These are phyloP conservation scores for Coprinopsis strossmayeri DNA, from an alignment of 768 basidiomycete genomes.

Conservation along the genomic window DNA sequence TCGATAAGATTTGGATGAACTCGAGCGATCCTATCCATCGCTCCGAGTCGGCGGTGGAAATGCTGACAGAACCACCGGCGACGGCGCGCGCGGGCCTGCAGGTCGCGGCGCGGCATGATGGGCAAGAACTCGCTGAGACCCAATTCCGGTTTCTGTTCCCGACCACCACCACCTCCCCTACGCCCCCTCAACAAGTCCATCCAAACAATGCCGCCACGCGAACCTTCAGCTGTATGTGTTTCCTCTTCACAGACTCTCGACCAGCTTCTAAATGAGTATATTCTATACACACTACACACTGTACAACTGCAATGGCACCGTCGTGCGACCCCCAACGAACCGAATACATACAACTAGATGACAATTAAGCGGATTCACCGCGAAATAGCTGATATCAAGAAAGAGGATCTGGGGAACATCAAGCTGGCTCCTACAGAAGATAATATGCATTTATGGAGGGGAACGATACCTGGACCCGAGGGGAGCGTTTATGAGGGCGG, in stretches of 20 bases:
- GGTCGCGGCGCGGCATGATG: no score
- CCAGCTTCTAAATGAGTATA: background rate
- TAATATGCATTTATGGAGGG: conserved; percentile 68
- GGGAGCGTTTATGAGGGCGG: conserved; percentile 82
- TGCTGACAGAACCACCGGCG: no score
- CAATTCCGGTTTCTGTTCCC: no score
- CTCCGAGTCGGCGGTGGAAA: no score
- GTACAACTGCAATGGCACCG: background rate
- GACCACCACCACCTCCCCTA: no score
- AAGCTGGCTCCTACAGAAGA: conserved; percentile 59
- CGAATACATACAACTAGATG: conserved; percentile 24
- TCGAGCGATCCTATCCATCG: no score
- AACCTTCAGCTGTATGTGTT: background rate
- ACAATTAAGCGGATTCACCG: conserved; percentile 80
- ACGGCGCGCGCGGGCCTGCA: no score
- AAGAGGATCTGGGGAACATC: conserved; percentile 76
- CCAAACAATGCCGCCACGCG: background rate
- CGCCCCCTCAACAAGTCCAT: no score
- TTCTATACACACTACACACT: background rate
- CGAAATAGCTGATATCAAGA: conserved; percentile 74
- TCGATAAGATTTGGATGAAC: no score
- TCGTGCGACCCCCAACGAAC: background rate
- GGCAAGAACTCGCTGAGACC: no score
- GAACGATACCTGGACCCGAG: conserved; percentile 74
- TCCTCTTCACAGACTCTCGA: background rate